Conservation (phyloP, 2,329 filamentous ascomycete species). For the Alternaria gansuensis region DNA sequence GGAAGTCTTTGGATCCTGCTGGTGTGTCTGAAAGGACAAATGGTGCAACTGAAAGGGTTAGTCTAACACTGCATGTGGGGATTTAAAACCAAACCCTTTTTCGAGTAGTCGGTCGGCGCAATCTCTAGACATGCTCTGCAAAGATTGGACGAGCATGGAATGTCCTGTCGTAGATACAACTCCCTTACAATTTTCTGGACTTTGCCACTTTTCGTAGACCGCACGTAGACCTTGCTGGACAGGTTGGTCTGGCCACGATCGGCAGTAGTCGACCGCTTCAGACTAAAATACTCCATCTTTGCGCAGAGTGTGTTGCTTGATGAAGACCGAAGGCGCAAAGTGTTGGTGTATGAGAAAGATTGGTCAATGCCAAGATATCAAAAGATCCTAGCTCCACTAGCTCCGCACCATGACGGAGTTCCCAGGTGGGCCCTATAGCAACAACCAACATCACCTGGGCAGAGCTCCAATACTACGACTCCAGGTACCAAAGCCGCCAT, state of each 20-base stretch:
- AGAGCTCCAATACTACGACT: slow-evolving; percentile 32
- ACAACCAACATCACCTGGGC: slow-evolving; percentile 31
- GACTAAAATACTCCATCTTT: slow-evolving; percentile 58
- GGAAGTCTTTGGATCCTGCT: slow-evolving; percentile 81
- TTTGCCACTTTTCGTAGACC: slow-evolving; percentile 94
- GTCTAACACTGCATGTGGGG: slow-evolving; percentile 24
- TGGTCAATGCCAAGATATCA: slow-evolving; percentile 43
- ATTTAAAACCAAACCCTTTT: slow-evolving; percentile 67
- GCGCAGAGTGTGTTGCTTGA: slow-evolving; percentile 13
- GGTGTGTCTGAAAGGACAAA: slow-evolving; percentile 91
- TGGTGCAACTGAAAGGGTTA: slow-evolving; percentile 68
- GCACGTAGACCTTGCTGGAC: slow-evolving; percentile 93
- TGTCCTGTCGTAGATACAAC: slow-evolving; percentile 94
- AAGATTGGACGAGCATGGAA: slow-evolving; percentile 92
- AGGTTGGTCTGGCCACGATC: slow-evolving; percentile 74
- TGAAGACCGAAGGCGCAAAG: slow-evolving; percentile 17
- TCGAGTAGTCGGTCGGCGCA: slow-evolving; percentile 81
- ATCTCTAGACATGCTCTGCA: slow-evolving; percentile 78
- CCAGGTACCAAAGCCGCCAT: slow-evolving; percentile 19
- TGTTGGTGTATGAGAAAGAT: slow-evolving; percentile 36
- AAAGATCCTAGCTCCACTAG: slow-evolving; percentile 26
- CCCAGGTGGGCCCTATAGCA: slow-evolving; percentile 43
- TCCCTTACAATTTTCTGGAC: slow-evolving; percentile 99
- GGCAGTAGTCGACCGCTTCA: slow-evolving; percentile 65
- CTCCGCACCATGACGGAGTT: slow-evolving; percentile 45